Evolutionary conservation across 768 basidiomycete species (phyloP).

Genomic region (Tricholoma sp.): DNA sequence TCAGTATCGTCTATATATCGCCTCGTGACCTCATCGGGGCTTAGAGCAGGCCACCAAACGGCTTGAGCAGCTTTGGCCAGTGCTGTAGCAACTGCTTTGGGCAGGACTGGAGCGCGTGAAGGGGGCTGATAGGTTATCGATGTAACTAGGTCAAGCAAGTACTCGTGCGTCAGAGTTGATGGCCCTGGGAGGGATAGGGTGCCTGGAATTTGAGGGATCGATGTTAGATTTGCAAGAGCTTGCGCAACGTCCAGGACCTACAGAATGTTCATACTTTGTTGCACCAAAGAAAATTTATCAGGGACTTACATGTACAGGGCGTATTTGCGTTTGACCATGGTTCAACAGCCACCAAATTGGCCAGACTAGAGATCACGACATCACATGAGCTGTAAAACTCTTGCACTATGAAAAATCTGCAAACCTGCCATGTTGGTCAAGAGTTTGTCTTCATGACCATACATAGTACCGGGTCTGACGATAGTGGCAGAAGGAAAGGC

Average conservation of each 20-base stretch:
- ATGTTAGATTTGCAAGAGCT: constrained; percentile 75
- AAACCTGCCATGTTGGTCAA: constrained; percentile 88
- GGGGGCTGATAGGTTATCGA: constrained; percentile 75
- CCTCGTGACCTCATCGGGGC: constrained; percentile 87
- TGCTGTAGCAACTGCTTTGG: constrained; percentile 62
- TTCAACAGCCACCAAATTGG: constrained; percentile 95
- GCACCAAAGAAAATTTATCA: constrained; percentile 7
- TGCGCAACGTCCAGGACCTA: constrained; percentile 94
- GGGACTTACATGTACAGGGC: constrained; percentile 82
- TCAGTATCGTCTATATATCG: constrained; percentile 81
- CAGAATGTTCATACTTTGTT: constrained; percentile 16
- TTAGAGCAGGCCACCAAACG: constrained; percentile 89
- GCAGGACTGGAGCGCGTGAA: constrained; percentile 68
- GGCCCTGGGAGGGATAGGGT: constrained; percentile 88
- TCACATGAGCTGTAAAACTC: constrained; percentile 12
- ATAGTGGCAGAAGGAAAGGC: constrained; percentile 86
- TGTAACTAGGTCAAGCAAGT: constrained; percentile 72
- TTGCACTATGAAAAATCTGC: constrained; percentile 25
- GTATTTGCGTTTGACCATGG: constrained; percentile 77
- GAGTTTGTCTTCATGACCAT: constrained; percentile 92
- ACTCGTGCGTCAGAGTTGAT: constrained; percentile 76
- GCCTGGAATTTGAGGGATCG: constrained; percentile 53
- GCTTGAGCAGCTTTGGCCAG: constrained; percentile 59
- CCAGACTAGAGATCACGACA: constrained; percentile 51
- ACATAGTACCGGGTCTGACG: constrained; percentile 80